Conservation (phyloP, 768 basidiomycete species). For the Candolleomyces aberdarensis region DNA sequence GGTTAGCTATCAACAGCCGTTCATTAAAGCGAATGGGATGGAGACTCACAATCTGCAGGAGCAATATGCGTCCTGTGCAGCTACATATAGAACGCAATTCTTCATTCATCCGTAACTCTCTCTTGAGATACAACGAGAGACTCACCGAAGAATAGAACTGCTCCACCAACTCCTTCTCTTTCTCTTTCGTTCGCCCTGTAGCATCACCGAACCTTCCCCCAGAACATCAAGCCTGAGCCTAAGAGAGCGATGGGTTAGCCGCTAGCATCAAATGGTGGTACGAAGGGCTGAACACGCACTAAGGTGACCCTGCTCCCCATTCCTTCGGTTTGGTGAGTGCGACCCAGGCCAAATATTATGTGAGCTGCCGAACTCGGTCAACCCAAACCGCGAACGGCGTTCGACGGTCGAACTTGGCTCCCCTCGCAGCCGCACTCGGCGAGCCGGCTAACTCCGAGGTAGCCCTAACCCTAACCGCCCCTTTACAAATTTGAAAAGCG, state of each 20-base stretch:
- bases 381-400: too few relatives aligned
- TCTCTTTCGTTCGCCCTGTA: conserved; percentile 32
- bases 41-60: conserved; percentile 57
- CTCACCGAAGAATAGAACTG: conserved; percentile 60
- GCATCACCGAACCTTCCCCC: conserved; percentile 33
- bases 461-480: too few relatives aligned
- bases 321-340: conserved; percentile 58
- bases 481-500: too few relatives aligned
- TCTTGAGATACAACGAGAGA: not conserved
- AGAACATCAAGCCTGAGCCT: conserved; percentile 52
- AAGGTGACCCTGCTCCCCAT: conserved; percentile 46
- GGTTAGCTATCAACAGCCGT: not conserved
- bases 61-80: conserved; percentile 61
- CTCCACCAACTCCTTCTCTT: conserved; percentile 44
- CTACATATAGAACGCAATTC: conserved; percentile 18
- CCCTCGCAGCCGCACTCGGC: too few relatives aligned
- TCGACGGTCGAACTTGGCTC: too few relatives aligned
- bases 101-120: not conserved
- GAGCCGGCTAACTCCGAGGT: too few relatives aligned
- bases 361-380: too few relatives aligned
- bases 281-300: conserved; percentile 26
- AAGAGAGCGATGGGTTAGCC: too few relatives aligned
- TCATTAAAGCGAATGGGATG: not conserved
- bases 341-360: too few relatives aligned
- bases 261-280: too few relatives aligned